Conservation (phyloP, 164 flowering plant species). For the Nelumbo lutea region DNA sequence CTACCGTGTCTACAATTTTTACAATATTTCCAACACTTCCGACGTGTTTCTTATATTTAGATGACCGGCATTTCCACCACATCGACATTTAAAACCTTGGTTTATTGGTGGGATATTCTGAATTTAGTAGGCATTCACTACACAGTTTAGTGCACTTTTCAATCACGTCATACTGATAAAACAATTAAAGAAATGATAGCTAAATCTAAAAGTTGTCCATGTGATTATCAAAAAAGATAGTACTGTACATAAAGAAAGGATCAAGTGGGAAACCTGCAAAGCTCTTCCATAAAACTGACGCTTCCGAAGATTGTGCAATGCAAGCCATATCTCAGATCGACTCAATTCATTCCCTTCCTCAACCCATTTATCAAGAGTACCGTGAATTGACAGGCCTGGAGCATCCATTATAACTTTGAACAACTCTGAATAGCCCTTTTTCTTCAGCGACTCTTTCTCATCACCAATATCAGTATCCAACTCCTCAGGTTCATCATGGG, state of each 20-base stretch:
- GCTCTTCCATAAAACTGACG: slow-evolving; percentile 55
- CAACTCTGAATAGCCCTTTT: slow-evolving; percentile 22
- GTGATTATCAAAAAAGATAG: too few relatives aligned
- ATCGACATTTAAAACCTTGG: too few relatives aligned
- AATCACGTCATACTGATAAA: too few relatives aligned
- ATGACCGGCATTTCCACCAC: too few relatives aligned
- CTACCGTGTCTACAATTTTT: too few relatives aligned
- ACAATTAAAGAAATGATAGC: too few relatives aligned
- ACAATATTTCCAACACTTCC: too few relatives aligned
- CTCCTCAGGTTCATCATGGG: slow-evolving; percentile 30
- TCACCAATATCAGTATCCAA: slow-evolving; percentile 27
- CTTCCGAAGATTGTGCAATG: slow-evolving; percentile 49
- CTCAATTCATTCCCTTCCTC: slow-evolving; percentile 54
- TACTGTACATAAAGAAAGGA: not conserved
- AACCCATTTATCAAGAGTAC: slow-evolving; percentile 54
- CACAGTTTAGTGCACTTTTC: too few relatives aligned
- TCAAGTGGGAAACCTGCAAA: slow-evolving; percentile 52
- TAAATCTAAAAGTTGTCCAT: too few relatives aligned
- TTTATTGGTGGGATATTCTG: too few relatives aligned
- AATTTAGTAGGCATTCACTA: too few relatives aligned
- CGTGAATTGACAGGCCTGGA: slow-evolving; percentile 27
- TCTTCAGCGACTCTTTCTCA: slow-evolving; percentile 14
- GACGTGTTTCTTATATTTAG: too few relatives aligned
- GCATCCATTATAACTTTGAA: slow-evolving; percentile 35
- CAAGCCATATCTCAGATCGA: slow-evolving; percentile 31